Evolutionary conservation across 441 rosid species (phyloP).

Genomic region (Euphorbia schlechtendalii): DNA sequence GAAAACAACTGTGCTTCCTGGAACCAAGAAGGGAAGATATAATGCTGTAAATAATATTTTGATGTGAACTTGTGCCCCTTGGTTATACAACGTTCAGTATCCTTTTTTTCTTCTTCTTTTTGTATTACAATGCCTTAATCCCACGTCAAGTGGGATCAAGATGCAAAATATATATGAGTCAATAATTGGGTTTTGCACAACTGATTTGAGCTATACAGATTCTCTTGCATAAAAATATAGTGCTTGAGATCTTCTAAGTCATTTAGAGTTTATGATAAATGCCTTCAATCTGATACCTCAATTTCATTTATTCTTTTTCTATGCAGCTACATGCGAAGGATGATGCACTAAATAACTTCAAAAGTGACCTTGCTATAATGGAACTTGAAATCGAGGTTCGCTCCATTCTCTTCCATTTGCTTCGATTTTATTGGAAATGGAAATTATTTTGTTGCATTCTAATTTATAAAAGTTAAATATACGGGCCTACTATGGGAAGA

Average conservation of each 20-base stretch:
- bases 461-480: background rate
- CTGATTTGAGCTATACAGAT: background rate
- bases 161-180: background rate
- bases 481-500: background rate
- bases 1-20: background rate
- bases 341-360: slow-evolving; percentile 53
- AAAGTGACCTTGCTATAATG: slow-evolving; percentile 69
- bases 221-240: background rate
- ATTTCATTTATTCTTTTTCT: slow-evolving; percentile 13
- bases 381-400: slow-evolving; percentile 77
- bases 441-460: background rate
- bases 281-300: slow-evolving; percentile 1
- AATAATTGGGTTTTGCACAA: background rate
- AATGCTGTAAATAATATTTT: background rate
- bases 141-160: too few species aligned
- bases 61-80: background rate
- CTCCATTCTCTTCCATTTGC: slow-evolving; percentile 7
- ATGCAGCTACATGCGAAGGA: slow-evolving; percentile 55
- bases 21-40: background rate
- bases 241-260: background rate
- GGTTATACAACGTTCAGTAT: background rate
- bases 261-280: background rate
- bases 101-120: too few species aligned
- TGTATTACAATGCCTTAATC: too few species aligned
- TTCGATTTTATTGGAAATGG: slow-evolving; percentile 9